These are phyloP conservation scores for Flaveria ramosissima DNA, from an alignment of 129 eudicot species.

Conservation along the genomic window DNA sequence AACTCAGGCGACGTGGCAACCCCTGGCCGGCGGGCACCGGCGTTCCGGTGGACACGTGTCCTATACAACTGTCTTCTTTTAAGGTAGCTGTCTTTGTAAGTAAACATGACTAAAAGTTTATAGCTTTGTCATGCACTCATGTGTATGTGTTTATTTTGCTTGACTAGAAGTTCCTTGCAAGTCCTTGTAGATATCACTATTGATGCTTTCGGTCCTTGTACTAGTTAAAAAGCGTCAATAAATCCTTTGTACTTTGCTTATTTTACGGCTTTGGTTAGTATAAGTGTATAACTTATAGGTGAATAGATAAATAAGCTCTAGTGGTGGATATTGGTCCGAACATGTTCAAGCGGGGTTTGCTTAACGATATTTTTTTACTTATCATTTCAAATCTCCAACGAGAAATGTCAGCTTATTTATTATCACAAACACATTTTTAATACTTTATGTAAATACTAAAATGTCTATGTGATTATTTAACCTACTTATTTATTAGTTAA, in stretches of 20 bases:
- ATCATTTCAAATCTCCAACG: neutral
- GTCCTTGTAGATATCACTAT: slow-evolving; percentile 21
- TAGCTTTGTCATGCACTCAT: slow-evolving; percentile 24
- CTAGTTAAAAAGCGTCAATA: no score
- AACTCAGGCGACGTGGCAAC: slow-evolving; percentile 34
- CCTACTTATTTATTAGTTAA: neutral
- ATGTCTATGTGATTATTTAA: neutral
- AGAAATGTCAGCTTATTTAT: neutral
- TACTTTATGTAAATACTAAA: neutral
- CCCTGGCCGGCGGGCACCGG: slow-evolving; percentile 30
- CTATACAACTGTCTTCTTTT: slow-evolving; percentile 37
- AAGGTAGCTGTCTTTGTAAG: slow-evolving; percentile 33
- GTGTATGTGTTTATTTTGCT: slow-evolving; percentile 27
- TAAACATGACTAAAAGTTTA: slow-evolving; percentile 25
- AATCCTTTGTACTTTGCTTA: neutral
- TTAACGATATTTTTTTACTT: neutral
- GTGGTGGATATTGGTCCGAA: neutral
- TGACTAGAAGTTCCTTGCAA: neutral
- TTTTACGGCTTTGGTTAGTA: neutral
- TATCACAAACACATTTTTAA: no score
- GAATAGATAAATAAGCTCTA: neutral
- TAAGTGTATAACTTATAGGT: neutral
- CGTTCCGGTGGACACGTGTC: slow-evolving; percentile 35
- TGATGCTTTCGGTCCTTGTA: slow-evolving; percentile 26
- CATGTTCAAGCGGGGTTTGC: neutral